Evolutionary conservation across 495 filamentous ascomycete species (phyloP), one percentile per base, ranked within the genome.

Genomic region (Lasiosphaeria ovina): DNA sequence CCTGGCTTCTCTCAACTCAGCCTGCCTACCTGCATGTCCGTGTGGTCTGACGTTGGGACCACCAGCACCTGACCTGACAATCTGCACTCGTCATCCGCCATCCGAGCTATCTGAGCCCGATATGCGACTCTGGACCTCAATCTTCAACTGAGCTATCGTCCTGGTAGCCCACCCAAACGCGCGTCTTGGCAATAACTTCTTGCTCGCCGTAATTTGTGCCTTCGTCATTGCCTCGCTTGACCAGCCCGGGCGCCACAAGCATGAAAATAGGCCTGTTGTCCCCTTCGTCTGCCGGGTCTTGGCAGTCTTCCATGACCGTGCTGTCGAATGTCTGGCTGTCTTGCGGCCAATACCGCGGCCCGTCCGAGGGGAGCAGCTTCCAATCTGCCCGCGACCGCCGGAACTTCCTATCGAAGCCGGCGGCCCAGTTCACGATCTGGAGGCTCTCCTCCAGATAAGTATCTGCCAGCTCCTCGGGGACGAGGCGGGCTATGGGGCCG

Each of bases 11-110:
- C 31, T 51, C 16, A 10, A 42, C 38, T 42, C 7, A 0, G 38
- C 12, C 12, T 11, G 5, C 16, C 6, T n/a, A 47, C 12, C 12
- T 11, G 44, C 16, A 14, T 11, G 11, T 47, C 16, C 8, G 16
- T 47, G 44, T 47, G 44, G 44, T n/a, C 44, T 47, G 44, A 47
- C 44, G 12, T 47, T 47, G 12, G 12, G 16, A 11, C 44, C 44
- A 47, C 44, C 44, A 47, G 44, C 44, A 47, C 44, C 44, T 47
- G 44, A 47, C 44, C 44, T n/a, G 12, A n/a, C 44, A 47, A 9
- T 9, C 12, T n/a, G 12, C 6, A n/a, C 44, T 47, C 44, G 12
- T 11, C 44, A 47, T 47, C 7, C 5, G 8, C 44, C 6, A 47
- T 2, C 44, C 12, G 16, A n/a, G 44, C 44, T 47, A n/a, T 42